A percentile compares a stretch with the other conserved stretches of the same genome.
Evolutionary conservation across 805 yeast genomes (phyloP).

Genomic region (Sugiyamaella boreocaroliniensis): DNA sequence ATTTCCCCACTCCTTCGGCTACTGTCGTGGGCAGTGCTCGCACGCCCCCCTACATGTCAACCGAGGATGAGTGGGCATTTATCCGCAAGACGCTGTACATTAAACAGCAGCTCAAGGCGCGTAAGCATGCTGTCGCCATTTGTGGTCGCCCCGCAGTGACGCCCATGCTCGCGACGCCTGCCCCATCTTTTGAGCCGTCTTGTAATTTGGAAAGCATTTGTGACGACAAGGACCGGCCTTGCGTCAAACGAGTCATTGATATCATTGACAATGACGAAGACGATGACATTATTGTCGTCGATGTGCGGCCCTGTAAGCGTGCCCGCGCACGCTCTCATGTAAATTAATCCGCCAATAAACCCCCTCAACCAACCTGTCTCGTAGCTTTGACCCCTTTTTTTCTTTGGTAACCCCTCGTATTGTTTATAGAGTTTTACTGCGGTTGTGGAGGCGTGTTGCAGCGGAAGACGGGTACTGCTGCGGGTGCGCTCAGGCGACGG

Average conservation of each 20-base stretch:
- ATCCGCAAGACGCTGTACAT: constrained; percentile 4
- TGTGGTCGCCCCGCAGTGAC: neutral
- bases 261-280: neutral
- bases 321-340: neutral
- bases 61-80: constrained; percentile 7
- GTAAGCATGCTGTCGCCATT: neutral
- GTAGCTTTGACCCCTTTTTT: no score
- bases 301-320: constrained; percentile 6
- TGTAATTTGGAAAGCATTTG: neutral
- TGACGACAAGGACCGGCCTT: neutral
- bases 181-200: neutral
- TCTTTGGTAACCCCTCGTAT: no score
- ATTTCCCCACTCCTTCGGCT: neutral
- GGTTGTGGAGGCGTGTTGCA: no score
- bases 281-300: neutral
- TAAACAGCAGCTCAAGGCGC: constrained; percentile 1
- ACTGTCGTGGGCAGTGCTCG: neutral
- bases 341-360: neutral
- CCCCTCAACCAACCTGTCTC: neutral
- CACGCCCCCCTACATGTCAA: constrained; percentile 6
- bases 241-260: neutral
- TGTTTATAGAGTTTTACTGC: no score
- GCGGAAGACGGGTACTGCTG: no score
- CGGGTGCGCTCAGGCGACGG: no score
- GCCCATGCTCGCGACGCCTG: constrained; percentile 4